These are phyloP conservation scores for Penicillium olsonii DNA, from an alignment of 2,329 filamentous ascomycete genomes.

Conservation along the genomic window DNA sequence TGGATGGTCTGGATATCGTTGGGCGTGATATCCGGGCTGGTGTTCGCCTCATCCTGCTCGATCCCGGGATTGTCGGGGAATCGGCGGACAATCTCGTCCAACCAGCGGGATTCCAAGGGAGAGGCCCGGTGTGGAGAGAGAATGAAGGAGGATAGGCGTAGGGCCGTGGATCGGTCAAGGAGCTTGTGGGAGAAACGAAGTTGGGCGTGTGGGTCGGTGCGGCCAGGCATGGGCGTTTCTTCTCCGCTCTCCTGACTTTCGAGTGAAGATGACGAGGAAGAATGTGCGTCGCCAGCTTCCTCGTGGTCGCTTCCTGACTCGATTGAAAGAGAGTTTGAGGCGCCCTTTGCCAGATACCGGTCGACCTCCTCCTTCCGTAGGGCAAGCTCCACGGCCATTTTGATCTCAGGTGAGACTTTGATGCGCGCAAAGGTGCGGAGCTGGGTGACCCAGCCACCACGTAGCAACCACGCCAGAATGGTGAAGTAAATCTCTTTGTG, in stretches of 20 bases:
- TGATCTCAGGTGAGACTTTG: conserved; percentile 77
- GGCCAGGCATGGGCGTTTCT: conserved; percentile 38
- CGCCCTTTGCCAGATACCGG: conserved; percentile 35
- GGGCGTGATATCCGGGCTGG: conserved; percentile 20
- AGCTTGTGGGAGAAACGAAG: conserved; percentile 36
- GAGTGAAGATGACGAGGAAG: conserved; percentile 42
- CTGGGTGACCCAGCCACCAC: conserved; percentile 91
- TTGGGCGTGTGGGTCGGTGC: conserved; percentile 26
- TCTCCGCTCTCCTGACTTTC: conserved; percentile 41
- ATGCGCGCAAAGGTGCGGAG: conserved; percentile 90
- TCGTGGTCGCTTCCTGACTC: conserved; percentile 19
- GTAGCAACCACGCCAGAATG: conserved; percentile 90
- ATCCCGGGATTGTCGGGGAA: conserved; percentile 33
- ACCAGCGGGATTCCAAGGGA: conserved; percentile 73
- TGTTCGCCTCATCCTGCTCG: conserved; percentile 6
- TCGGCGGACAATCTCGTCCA: conserved; percentile 49
- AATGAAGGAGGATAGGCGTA: conserved; percentile 65
- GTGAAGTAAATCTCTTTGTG: conserved; percentile 85
- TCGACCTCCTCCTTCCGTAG: conserved; percentile 66
- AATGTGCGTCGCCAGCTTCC: conserved; percentile 29
- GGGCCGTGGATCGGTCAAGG: conserved; percentile 33
- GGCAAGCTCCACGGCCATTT: conserved; percentile 74
- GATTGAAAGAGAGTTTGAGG: conserved; percentile 27
- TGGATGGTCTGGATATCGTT: conserved; percentile 39
- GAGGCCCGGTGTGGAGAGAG: conserved; percentile 77